phyloP scores from a whole-genome alignment of 768 basidiomycete species.

The Russula sp. region DNA sequence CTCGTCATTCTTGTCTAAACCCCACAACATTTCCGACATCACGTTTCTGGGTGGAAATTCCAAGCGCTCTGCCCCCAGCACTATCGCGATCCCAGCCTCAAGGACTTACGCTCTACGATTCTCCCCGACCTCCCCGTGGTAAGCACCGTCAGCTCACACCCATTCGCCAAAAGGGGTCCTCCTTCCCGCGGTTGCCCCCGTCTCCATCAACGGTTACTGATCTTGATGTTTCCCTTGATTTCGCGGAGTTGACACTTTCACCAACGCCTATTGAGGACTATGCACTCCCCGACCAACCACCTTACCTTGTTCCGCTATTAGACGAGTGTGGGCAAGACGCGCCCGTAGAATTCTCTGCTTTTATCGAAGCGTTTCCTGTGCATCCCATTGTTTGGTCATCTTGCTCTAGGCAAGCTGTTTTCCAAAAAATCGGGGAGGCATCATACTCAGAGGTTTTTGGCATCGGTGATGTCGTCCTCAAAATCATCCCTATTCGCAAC shows the following conservation, averaged over 20 bases:
- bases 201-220: constrained; percentile 53
- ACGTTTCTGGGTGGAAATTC: constrained; percentile 12
- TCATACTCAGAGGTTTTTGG: constrained; percentile 96
- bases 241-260: constrained; percentile 37
- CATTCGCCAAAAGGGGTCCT: constrained; percentile 40
- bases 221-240: constrained; percentile 39
- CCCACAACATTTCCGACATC: neutral
- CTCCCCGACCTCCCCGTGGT: constrained; percentile 17
- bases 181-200: constrained; percentile 36
- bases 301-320: constrained; percentile 57
- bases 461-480: constrained; percentile 82
- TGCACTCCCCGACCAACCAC: constrained; percentile 32
- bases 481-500: constrained; percentile 71
- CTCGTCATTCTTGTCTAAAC: neutral
- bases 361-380: constrained; percentile 73
- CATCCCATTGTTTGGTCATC: constrained; percentile 53
- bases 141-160: constrained; percentile 64
- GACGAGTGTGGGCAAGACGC: constrained; percentile 62
- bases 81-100: constrained; percentile 8
- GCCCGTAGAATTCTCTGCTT: constrained; percentile 72
- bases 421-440: constrained; percentile 91
- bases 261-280: constrained; percentile 18
- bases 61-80: neutral
- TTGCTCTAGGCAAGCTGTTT: constrained; percentile 30
- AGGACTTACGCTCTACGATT: neutral